phyloP scores from a whole-genome alignment of 305 asterid genomes.

The Fraxinus latifolia region DNA sequence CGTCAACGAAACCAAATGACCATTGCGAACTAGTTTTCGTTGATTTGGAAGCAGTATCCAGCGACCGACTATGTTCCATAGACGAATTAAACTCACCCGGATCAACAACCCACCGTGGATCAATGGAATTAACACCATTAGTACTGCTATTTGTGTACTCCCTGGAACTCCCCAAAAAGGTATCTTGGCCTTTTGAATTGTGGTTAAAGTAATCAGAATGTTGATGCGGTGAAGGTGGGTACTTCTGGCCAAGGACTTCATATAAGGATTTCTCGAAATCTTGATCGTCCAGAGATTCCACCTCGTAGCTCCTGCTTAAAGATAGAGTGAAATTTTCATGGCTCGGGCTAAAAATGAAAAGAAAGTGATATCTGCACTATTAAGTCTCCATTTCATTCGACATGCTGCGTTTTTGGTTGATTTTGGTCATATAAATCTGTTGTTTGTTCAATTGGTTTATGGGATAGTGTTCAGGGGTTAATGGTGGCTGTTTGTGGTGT shows the following conservation, averaged over 20 bases:
- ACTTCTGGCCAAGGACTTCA: conserved; percentile 63
- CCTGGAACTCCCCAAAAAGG: conserved; percentile 47
- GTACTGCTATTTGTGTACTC: conserved; percentile 49
- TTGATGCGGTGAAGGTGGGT: conserved; percentile 53
- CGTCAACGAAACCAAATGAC: conserved; percentile 21
- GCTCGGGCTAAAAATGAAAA: conserved; percentile 12
- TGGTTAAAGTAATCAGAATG: conserved; percentile 25
- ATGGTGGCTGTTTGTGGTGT: neutral
- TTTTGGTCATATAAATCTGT: neutral
- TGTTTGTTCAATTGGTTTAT: neutral
- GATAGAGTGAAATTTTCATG: conserved; percentile 19
- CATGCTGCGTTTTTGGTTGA: neutral
- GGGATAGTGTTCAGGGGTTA: neutral
- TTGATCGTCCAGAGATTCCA: conserved; percentile 36
- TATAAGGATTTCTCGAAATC: conserved; percentile 69
- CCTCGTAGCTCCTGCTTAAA: conserved; percentile 28
- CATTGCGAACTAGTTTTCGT: conserved; percentile 29
- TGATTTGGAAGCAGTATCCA: conserved; percentile 34
- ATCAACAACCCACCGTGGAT: conserved; percentile 56
- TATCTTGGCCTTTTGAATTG: conserved; percentile 51
- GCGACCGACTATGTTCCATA: conserved; percentile 27
- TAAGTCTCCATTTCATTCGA: neutral
- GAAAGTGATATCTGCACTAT: conserved; percentile 12
- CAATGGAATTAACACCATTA: conserved; percentile 40
- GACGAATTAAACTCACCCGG: conserved; percentile 43